Percentiles rank a stretch among this genome's conserved stretches.
Conservation (phyloP, 169 alveolate species). For the Ichthyophthirius multifiliis region DNA sequence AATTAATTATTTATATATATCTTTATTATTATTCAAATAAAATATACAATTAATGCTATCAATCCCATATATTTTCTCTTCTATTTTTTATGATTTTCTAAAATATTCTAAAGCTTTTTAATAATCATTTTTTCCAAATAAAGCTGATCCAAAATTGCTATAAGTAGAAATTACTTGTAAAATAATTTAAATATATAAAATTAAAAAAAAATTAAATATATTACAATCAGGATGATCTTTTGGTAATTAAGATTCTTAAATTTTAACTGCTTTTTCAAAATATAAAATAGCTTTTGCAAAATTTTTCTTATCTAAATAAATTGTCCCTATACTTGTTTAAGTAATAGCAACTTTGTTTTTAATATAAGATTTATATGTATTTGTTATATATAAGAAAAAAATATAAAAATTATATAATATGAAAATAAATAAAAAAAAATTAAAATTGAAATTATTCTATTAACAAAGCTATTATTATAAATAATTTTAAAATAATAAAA, state of each 20-base stretch:
- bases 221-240: not conserved
- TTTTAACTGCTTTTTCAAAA: not conserved
- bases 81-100: conserved; percentile 7
- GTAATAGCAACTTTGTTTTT: not conserved
- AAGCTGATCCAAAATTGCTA: not conserved
- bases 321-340: not conserved
- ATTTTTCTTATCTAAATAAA: not conserved
- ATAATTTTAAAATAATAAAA: too few species aligned
- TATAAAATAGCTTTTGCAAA: not conserved
- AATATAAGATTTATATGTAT: too few species aligned
- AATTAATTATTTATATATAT: not conserved
- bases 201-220: not conserved
- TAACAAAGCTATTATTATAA: too few species aligned
- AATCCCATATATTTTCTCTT: conserved; percentile 1
- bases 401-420: too few species aligned
- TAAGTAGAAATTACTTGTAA: not conserved
- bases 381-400: too few species aligned
- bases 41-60: not conserved
- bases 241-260: not conserved
- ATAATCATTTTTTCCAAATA: not conserved
- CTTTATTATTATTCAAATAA: not conserved
- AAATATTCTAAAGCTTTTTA: not conserved
- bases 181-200: not conserved
- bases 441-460: too few species aligned
- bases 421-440: too few species aligned